Conservation (phyloP, 345 rosid species). For the Salix viminalis region DNA sequence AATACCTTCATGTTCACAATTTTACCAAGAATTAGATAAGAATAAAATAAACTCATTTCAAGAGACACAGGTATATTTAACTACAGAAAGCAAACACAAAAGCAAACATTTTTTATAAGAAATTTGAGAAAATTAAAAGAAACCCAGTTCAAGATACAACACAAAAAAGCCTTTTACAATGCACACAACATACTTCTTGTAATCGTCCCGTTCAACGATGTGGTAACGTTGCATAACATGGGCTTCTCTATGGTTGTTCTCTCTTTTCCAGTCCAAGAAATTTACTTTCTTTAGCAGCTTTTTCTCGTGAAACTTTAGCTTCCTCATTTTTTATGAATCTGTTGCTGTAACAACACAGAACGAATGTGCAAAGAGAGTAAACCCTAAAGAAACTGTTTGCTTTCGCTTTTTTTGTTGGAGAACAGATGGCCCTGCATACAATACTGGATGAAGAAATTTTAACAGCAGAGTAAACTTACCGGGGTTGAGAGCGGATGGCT, state of each 20-base stretch:
- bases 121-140: neutral
- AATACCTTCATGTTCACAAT: conserved; percentile 41
- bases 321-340: conserved; percentile 47
- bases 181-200: conserved; percentile 57
- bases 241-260: conserved; percentile 66
- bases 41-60: neutral
- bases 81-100: neutral
- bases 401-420: neutral
- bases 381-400: neutral
- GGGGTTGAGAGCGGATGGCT: no score
- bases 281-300: conserved; percentile 64
- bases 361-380: neutral
- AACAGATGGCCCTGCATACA: no score
- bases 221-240: conserved; percentile 62
- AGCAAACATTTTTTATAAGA: neutral
- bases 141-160: neutral
- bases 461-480: no score
- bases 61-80: neutral
- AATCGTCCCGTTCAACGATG: conserved; percentile 75
- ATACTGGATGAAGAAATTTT: no score
- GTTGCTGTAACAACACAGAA: neutral
- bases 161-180: neutral
- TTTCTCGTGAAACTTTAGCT: conserved; percentile 66
- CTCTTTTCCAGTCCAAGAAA: conserved; percentile 84
- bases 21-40: neutral